Evolutionary conservation across 169 alveolate species (phyloP).

Genomic region (Plasmodium vinckei): DNA sequence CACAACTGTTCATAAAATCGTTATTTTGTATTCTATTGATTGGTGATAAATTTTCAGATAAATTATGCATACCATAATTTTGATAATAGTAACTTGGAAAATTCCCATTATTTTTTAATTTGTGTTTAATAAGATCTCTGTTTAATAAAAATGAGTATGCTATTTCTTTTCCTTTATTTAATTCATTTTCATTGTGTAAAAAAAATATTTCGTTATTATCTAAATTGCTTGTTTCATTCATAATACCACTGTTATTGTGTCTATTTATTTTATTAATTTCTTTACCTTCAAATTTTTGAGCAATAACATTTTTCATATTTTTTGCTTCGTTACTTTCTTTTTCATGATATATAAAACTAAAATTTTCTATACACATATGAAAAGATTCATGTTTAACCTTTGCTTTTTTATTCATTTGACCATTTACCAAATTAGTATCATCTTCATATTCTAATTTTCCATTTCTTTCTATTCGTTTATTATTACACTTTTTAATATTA

Average conservation of each 20-base stretch:
- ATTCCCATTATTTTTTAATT: slow-evolving; percentile 9
- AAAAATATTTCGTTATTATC: neutral
- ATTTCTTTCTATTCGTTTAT: neutral
- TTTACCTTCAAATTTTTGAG: too few species aligned
- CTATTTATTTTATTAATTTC: too few species aligned
- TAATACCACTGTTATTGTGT: too few species aligned
- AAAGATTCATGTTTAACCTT: slow-evolving; percentile 19
- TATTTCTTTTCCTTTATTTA: too few species aligned
- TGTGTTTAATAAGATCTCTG: slow-evolving; percentile 16
- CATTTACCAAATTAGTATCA: neutral
- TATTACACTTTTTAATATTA: slow-evolving; percentile 2
- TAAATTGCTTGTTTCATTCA: too few species aligned
- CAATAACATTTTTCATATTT: too few species aligned
- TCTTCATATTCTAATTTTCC: neutral
- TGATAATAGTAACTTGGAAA: slow-evolving; percentile 27
- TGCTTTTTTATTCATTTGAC: slow-evolving; percentile 1
- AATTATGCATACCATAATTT: slow-evolving; percentile 12
- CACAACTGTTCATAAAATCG: slow-evolving; percentile 29
- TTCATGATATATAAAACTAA: slow-evolving; percentile 23
- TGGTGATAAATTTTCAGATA: slow-evolving; percentile 49
- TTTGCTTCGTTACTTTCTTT: neutral
- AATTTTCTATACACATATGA: slow-evolving; percentile 24
- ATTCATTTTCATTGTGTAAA: neutral
- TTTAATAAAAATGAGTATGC: neutral
- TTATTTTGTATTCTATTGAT: slow-evolving; percentile 18